These are phyloP conservation scores for Saccharata proteae DNA, from an alignment of 2,329 filamentous ascomycete genomes.

Conservation along the genomic window DNA sequence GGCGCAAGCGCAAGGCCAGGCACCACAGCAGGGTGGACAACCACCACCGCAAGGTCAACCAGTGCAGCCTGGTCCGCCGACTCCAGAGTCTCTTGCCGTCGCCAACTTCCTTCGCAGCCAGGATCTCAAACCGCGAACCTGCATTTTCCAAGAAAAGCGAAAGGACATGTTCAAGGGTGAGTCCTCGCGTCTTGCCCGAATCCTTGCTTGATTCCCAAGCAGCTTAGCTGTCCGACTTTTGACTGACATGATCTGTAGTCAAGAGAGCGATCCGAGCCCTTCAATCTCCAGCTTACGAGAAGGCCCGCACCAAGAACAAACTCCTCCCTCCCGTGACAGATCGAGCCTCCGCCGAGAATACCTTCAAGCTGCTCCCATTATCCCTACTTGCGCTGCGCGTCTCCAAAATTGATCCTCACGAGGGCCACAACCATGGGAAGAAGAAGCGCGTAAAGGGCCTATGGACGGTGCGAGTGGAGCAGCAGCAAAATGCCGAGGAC, in stretches of 20 bases:
- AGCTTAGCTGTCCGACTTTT: conserved; percentile 4
- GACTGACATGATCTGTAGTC: no score
- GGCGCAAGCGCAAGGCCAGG: conserved; percentile 23
- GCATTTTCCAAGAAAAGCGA: conserved; percentile 87
- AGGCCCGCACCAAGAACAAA: conserved; percentile 79
- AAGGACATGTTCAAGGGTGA: conserved; percentile 96
- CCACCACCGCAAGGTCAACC: conserved; percentile 46
- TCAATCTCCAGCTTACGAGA: conserved; percentile 78
- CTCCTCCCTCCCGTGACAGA: conserved; percentile 80
- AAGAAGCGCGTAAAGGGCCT: conserved; percentile 87
- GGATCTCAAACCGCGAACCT: conserved; percentile 78
- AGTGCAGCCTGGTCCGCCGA: conserved; percentile 67
- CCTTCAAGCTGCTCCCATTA: conserved; percentile 88
- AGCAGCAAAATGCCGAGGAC: conserved; percentile 79
- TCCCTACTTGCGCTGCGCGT: conserved; percentile 90
- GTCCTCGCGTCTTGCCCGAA: conserved; percentile 2
- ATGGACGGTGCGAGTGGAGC: conserved; percentile 92
- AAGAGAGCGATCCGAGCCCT: conserved; percentile 90
- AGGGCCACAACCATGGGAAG: conserved; percentile 47
- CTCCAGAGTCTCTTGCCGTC: conserved; percentile 77
- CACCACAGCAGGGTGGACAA: conserved; percentile 25
- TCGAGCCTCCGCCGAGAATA: conserved; percentile 78
- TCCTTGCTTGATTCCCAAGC: background rate
- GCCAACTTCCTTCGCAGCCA: conserved; percentile 78
- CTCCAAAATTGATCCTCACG: conserved; percentile 67